Evolutionary conservation across 257 asterid genomes (phyloP).

Genomic region (Ilex aquifolium): DNA sequence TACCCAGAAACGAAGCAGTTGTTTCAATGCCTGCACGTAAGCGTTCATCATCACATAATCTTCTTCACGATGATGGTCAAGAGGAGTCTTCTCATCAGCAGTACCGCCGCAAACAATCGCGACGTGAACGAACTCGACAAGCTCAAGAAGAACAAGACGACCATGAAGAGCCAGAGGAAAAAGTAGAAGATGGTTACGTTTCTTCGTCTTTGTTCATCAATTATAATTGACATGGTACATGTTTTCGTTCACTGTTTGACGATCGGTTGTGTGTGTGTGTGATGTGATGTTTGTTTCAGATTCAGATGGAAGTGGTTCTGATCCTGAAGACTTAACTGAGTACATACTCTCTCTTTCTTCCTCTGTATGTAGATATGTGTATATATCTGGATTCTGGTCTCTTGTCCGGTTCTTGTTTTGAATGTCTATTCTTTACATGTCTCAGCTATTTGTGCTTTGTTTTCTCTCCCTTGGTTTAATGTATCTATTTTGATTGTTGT

Average conservation of each 20-base stretch:
- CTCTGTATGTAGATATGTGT: not conserved
- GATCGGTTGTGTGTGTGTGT: not conserved
- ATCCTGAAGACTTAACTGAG: conserved; percentile 42
- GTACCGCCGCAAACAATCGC: conserved; percentile 22
- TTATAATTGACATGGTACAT: not conserved
- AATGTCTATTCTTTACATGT: too few species aligned
- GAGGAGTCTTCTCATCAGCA: conserved; percentile 10
- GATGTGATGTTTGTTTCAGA: conserved; percentile 15
- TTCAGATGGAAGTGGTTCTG: conserved; percentile 39
- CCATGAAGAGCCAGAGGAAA: conserved; percentile 7
- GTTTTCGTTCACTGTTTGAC: not conserved
- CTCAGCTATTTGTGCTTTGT: too few species aligned
- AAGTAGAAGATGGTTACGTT: conserved; percentile 19
- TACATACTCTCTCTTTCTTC: conserved; percentile 2
- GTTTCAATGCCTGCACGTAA: conserved; percentile 25
- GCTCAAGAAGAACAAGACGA: conserved; percentile 12
- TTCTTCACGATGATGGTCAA: conserved; percentile 3
- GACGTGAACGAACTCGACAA: conserved; percentile 9
- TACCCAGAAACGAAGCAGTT: conserved; percentile 1
- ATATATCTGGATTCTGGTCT: not conserved
- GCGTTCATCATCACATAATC: conserved; percentile 11
- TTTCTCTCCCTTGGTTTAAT: too few species aligned
- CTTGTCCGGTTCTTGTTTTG: too few species aligned
- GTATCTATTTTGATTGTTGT: too few species aligned
- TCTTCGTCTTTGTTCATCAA: not conserved